Base-by-base conservation (phyloP, 176 grass and related monocot species). In the Oryza nivara region DNA sequence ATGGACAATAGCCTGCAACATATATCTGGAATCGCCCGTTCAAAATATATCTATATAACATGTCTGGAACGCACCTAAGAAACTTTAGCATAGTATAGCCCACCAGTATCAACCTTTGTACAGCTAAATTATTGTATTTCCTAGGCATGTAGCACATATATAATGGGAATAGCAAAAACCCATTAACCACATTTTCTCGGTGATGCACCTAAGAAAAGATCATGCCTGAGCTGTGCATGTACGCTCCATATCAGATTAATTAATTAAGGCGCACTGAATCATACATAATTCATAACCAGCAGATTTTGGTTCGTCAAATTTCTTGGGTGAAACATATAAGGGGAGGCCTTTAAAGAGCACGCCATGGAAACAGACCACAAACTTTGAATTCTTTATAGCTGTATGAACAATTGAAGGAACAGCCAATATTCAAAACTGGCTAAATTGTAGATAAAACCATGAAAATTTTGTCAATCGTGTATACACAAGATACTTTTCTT, bases 1-100 rank as follows among this genome's bases (percentile, higher is more conserved):
- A 35, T 23, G 41, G 75, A 75, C 74, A 79, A 70, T 34, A 85
- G 38, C 34, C 64, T 71, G 69, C 12, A 69, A 52, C 54, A 70
- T 68, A 28, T 74, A 47, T 77, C 35, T 36, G 4, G 58, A 83
- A 68, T 43, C 20, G 1, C n/a, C n/a, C 58, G 17, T 11, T 23
- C 58, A 63, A 63, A 23, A 63, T 23, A 63, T 63, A 63, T 63
- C 6, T 63, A 63, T 8, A 20, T 10, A 63, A 23, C 54, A 23
- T 63, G 61, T 77, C 60, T 83, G 48, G 45, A 83, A 73, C 68
- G 84, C 80, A 79, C 80, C 76, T 83, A 72, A 71, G 78, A 77
- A 86, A 58, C 58, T 60, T 73, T 66, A 73, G 84, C 84, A 61
- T 67, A 54, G 58, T 22, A 68, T 66, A 36, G 46, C 16, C 73